These are phyloP conservation scores for Ensete ventricosum DNA, from an alignment of 176 grass and related monocot genomes.

Conservation along the genomic window DNA sequence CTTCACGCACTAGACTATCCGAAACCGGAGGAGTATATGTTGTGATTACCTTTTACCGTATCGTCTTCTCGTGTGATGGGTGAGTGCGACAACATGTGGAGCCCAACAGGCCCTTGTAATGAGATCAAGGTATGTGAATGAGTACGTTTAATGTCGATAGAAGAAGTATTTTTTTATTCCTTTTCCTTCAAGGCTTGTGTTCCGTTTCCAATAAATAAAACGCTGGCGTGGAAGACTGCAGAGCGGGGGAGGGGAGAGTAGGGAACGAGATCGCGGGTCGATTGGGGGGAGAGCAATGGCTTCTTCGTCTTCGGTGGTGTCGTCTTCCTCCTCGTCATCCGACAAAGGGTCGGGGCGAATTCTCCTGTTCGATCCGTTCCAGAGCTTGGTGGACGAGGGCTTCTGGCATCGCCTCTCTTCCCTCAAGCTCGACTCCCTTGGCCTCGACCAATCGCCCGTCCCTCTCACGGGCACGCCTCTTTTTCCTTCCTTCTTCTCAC, in stretches of 20 bases:
- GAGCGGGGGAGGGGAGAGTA: neutral
- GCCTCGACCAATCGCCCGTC: constrained; percentile 64
- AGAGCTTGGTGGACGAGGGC: constrained; percentile 8
- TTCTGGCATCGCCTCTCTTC: constrained; percentile 56
- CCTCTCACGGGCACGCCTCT: constrained; percentile 39
- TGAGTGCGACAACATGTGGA: too few species aligned
- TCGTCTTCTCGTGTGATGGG: too few species aligned
- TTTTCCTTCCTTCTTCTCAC: neutral
- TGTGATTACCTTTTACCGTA: too few species aligned
- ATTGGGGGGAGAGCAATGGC: neutral
- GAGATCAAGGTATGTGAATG: too few species aligned
- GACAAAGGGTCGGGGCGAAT: neutral
- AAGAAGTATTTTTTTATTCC: too few species aligned
- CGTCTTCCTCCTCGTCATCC: neutral
- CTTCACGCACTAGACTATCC: too few species aligned
- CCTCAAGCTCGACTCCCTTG: constrained; percentile 77
- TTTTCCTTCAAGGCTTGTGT: too few species aligned
- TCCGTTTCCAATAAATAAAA: neutral
- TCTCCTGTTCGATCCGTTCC: constrained; percentile 33
- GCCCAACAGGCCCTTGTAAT: too few species aligned
- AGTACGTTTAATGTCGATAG: too few species aligned
- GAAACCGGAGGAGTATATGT: too few species aligned
- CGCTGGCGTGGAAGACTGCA: neutral
- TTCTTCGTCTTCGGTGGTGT: constrained; percentile 5
- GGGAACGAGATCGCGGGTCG: neutral